Base-by-base conservation (phyloP, 495 filamentous ascomycete genomes). In the Penicillium taxi region DNA sequence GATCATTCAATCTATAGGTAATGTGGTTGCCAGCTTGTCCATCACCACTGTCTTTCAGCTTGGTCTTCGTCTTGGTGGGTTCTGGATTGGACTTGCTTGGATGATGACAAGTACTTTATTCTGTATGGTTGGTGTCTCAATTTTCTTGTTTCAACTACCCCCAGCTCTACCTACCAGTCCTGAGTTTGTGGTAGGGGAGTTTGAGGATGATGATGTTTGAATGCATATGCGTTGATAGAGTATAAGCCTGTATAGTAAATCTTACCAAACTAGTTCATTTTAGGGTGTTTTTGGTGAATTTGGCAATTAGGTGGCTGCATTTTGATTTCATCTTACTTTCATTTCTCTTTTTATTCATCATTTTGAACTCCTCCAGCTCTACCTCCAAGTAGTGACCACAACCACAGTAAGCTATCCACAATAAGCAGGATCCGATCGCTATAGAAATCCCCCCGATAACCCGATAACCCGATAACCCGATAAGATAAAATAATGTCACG, bases 81-180 rank as follows among this genome's bases (percentile, higher is more conserved):
- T 62, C 4, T 78, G 72, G 74, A 58, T 63, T 26, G 72, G 72
- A 8, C 45, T 77, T 35, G 72, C 72, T 1, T 75, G 66, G 66
- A 69, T 75, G 56, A 69, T 70, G 47, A 63, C 72, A 4, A 60
- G 64, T 16, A 45, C 50, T 0, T 45, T 72, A 9, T 67, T 69
- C 38, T 45, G 47, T 14, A 32, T 67, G n/a, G 61, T 70, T 0
- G 55, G 56, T 7, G 38, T 52, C 1, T 55, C 62, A 0, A 55
- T 74, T 18, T 63, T 56, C 50, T 51, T 49, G 32, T 66, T 71
- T 21, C 50, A 48, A 17, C 33, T 59, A 26, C 63, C 69, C 11
- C 36, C 56, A 11, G 14, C 34, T 12, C n/a, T n/a, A n/a, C 31
- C 49, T 2, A 35, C 24, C 7, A 21, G 22, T 6, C 44, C 47